Evolutionary conservation across 768 basidiomycete genomes (phyloP).

Genomic region (Mycena floridula): DNA sequence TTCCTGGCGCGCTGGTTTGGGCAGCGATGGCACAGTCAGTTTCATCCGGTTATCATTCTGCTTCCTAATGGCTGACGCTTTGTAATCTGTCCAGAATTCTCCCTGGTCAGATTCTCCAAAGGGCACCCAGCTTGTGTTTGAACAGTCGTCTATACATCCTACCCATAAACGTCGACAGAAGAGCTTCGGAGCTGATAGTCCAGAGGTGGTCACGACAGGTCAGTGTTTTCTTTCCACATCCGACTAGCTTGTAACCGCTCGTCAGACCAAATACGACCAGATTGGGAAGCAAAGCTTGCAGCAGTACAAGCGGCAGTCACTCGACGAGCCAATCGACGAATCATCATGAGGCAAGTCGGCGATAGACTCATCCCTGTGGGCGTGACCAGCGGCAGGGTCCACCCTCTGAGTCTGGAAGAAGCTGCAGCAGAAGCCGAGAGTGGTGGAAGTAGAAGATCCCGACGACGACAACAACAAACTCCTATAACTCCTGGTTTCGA

Average conservation of each 20-base stretch:
- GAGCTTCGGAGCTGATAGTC: conserved; percentile 80
- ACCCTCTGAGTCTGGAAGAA: conserved; percentile 58
- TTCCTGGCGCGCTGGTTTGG: conserved; percentile 74
- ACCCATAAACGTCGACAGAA: conserved; percentile 76
- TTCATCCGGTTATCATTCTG: conserved; percentile 1
- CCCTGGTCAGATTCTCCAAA: conserved; percentile 51
- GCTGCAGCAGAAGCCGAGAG: conserved; percentile 38
- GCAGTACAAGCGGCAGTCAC: conserved; percentile 93
- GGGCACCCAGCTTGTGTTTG: conserved; percentile 34
- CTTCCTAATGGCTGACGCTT: neutral
- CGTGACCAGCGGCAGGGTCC: conserved; percentile 83
- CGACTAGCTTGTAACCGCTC: conserved; percentile 6
- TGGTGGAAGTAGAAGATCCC: conserved; percentile 46
- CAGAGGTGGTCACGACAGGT: conserved; percentile 92
- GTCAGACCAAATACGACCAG: conserved; percentile 91
- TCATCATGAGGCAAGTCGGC: conserved; percentile 98
- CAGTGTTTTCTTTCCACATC: conserved; percentile 15
- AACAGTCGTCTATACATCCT: conserved; percentile 28
- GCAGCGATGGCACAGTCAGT: conserved; percentile 65
- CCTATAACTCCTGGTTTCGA: conserved; percentile 52
- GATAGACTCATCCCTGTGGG: conserved; percentile 97
- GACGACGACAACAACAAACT: conserved; percentile 48
- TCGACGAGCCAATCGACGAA: conserved; percentile 91
- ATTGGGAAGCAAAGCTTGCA: conserved; percentile 96
- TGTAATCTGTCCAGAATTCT: conserved; percentile 17